These are phyloP conservation scores for Canna indica DNA, from an alignment of 176 grass and related monocot species.

Conservation along the genomic window DNA sequence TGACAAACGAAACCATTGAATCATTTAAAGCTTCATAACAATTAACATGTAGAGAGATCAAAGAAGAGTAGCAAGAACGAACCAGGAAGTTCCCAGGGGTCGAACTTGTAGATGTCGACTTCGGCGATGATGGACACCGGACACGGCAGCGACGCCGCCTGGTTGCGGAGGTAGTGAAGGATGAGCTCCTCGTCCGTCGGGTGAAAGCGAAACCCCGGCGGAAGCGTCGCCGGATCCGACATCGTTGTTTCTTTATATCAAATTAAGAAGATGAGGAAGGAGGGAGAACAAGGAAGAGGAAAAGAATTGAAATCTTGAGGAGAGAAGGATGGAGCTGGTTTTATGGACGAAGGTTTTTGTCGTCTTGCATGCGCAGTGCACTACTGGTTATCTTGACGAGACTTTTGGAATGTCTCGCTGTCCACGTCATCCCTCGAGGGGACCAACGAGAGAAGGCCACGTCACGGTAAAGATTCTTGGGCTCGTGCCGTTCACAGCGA, in stretches of 20 bases:
- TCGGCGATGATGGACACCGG: constrained; percentile 18
- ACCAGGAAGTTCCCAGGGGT: constrained; percentile 27
- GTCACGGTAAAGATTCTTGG: too few species aligned
- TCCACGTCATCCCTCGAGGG: too few species aligned
- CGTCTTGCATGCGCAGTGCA: constrained; percentile 15
- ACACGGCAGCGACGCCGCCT: not conserved
- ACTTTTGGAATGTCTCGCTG: too few species aligned
- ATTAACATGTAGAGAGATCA: too few species aligned
- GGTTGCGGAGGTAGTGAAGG: constrained; percentile 17
- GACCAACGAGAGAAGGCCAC: too few species aligned
- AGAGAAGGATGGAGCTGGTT: constrained; percentile 39
- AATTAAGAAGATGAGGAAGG: not conserved
- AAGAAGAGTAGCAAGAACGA: not conserved
- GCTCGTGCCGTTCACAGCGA: too few species aligned
- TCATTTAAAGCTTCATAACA: not conserved
- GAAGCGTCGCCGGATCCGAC: constrained; percentile 7
- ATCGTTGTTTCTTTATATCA: not conserved
- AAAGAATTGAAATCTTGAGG: constrained; percentile 47
- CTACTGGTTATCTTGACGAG: too few species aligned
- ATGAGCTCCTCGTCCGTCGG: constrained; percentile 26
- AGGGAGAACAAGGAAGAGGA: not conserved
- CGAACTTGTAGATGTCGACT: constrained; percentile 23
- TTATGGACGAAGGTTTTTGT: constrained; percentile 44
- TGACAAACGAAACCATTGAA: not conserved
- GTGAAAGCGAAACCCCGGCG: constrained; percentile 19